Evolutionary conservation across 352 stramenopile genomes (phyloP).

Genomic region (Blastocystis sp.): DNA sequence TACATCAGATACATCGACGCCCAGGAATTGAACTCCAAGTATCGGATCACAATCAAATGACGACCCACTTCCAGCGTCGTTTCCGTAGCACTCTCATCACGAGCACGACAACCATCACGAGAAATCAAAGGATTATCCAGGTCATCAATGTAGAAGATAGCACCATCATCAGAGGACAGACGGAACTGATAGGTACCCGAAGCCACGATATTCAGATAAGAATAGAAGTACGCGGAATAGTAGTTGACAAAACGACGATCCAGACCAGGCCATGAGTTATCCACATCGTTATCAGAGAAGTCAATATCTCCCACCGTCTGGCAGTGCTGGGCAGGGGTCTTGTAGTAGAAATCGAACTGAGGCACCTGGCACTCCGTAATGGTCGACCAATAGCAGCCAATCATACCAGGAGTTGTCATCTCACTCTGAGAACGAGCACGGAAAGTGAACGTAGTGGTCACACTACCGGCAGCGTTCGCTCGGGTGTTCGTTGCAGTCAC

Average conservation of each 20-base stretch:
- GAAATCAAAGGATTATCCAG: conserved; percentile 4
- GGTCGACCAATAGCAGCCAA: conserved; percentile 48
- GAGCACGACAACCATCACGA: not conserved
- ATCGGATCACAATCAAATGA: conserved; percentile 47
- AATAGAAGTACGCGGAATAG: conserved; percentile 57
- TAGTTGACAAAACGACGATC: conserved; percentile 54
- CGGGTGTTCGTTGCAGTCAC: conserved; percentile 18
- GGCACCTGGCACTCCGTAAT: conserved; percentile 32
- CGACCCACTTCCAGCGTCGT: not conserved
- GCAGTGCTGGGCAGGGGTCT: conserved; percentile 45
- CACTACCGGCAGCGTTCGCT: not conserved
- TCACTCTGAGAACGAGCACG: not conserved
- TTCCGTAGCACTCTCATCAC: not conserved
- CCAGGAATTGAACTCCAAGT: conserved; percentile 43
- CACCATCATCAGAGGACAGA: conserved; percentile 58
- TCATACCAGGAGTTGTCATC: conserved; percentile 24
- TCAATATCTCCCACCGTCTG: conserved; percentile 14
- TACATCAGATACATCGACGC: conserved; percentile 34
- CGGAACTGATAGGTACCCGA: conserved; percentile 5
- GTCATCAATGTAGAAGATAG: conserved; percentile 26
- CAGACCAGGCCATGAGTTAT: conserved; percentile 57
- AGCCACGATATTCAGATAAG: not conserved
- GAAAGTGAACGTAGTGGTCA: conserved; percentile 20
- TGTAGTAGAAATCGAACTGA: conserved; percentile 58
- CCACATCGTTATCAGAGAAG: conserved; percentile 51